Percentiles rank a stretch among this genome's conserved stretches.
phyloP scores from a whole-genome alignment of 2,329 filamentous ascomycete genomes.

The Cordyceps pruinosa region DNA sequence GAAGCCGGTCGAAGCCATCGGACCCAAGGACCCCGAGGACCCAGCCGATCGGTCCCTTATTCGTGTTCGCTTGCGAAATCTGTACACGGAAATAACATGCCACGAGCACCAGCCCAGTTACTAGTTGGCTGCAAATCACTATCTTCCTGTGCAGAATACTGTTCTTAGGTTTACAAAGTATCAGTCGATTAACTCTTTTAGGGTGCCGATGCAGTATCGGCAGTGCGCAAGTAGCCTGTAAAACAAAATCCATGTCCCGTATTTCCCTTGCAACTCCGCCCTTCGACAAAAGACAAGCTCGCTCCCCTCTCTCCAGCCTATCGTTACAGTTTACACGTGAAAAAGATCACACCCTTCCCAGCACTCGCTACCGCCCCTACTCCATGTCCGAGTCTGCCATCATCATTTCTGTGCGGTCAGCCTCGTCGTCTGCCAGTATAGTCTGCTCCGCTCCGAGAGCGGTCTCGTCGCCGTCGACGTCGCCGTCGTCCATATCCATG shows the following conservation, averaged over 20 bases:
- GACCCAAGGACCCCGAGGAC: conserved; percentile 4
- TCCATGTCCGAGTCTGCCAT: conserved; percentile 31
- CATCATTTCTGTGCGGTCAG: conserved; percentile 32
- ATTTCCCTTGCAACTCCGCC: conserved; percentile 1
- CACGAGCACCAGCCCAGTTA: background rate
- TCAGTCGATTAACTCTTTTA: background rate
- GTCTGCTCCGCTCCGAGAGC: conserved; percentile 18
- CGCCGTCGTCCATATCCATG: conserved; percentile 34
- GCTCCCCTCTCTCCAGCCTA: background rate
- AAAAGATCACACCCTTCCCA: background rate
- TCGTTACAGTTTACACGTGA: conserved; percentile 11
- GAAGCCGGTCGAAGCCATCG: conserved; percentile 15
- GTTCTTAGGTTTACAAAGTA: background rate
- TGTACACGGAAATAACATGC: background rate
- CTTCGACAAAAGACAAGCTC: background rate
- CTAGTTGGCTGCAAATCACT: too few species aligned
- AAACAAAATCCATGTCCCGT: conserved; percentile 1
- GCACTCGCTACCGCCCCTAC: conserved; percentile 12
- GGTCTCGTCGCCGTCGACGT: conserved; percentile 22
- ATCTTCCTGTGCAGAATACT: background rate
- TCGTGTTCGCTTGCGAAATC: conserved; percentile 4
- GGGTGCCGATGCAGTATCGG: background rate
- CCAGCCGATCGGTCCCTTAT: conserved; percentile 5
- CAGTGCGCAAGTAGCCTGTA: background rate
- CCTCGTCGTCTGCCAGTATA: conserved; percentile 41